Evolutionary conservation across 192 early-diverging fungal species (phyloP), one percentile per base, ranked within the genome.

Genomic region (Diversispora epigaea): DNA sequence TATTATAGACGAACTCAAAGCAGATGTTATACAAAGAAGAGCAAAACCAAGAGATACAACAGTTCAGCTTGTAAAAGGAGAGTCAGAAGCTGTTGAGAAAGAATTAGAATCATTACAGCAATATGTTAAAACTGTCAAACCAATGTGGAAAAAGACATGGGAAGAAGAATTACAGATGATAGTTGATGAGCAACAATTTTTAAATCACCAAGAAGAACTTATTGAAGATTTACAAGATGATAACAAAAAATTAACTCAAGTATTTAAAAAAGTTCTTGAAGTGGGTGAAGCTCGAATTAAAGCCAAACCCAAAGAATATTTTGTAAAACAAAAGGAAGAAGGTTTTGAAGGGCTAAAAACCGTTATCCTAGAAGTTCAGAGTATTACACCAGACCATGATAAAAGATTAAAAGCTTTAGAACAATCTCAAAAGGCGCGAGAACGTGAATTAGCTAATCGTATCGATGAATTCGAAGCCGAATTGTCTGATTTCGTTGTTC

Each of bases 61-160:
- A 67, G 84, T 92, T 80, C 66, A 77, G 0, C 86, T 86, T 73
- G 85, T 87, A 39, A 77, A 77, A 12, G 68, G 82, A 7, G 88
- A 92, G 57, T 84, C 87, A 39, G 77, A 73, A 21, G 81, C 78
- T 21, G 70, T 93, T 25, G 80, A 50, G 3, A 45, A 80, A 6
- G 89, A 89, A 32, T 85, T 89, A 15, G 70, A 77, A 14, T 81
- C 84, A 32, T 84, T 92, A 11, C 76, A 88, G 2, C 64, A 80
- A 21, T 87, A 86, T 55, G 91, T 95, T 52, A 79, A 82, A 57
- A 84, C 87, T 0, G 82, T 89, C 12, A 84, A 90, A 50, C 83
- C 89, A n/a, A 84, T 84, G 6, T 93, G 92, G 92, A 93, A 93
- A 67, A 89, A 88, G 80, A 91, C 87, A 1, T 95, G 93, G 93